Percentiles rank a stretch among this genome's conserved stretches.
Evolutionary conservation across 805 yeast species (phyloP).

Genomic region (Metschnikowia bowlesiae): DNA sequence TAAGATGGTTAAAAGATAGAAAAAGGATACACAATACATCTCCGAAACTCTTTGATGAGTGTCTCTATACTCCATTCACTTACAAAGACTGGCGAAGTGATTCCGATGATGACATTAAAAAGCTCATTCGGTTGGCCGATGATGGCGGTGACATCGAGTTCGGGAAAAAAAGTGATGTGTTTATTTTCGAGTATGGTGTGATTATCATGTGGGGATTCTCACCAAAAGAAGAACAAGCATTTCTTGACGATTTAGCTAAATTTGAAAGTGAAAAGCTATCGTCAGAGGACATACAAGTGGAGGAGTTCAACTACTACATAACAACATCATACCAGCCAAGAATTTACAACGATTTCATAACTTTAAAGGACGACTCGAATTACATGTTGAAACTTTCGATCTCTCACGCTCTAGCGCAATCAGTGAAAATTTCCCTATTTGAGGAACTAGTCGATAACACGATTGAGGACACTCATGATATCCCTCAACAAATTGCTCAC

Average conservation of each 20-base stretch:
- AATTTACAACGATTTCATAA: conserved; percentile 91
- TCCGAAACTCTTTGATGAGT: conserved; percentile 90
- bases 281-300: conserved; percentile 86
- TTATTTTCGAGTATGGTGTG: conserved; percentile 95
- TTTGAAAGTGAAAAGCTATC: conserved; percentile 91
- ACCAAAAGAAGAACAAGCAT: conserved; percentile 74
- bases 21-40: conserved; percentile 68
- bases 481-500: conserved; percentile 91
- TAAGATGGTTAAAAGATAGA: conserved; percentile 79
- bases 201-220: conserved; percentile 95
- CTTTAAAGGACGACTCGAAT: conserved; percentile 82
- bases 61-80: conserved; percentile 86
- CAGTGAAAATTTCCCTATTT: conserved; percentile 90
- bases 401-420: conserved; percentile 93
- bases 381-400: conserved; percentile 90
- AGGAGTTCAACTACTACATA: conserved; percentile 91
- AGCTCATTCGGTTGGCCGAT: conserved; percentile 69
- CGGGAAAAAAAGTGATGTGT: conserved; percentile 75
- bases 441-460: conserved; percentile 96
- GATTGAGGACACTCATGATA: conserved; percentile 94
- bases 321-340: conserved; percentile 94
- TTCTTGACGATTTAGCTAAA: conserved; percentile 77
- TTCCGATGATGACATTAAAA: conserved; percentile 35
- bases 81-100: conserved; percentile 71
- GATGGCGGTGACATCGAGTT: conserved; percentile 95